These are phyloP conservation scores for Clohesyomyces aquaticus DNA, from an alignment of 495 filamentous ascomycete genomes.

Conservation along the genomic window DNA sequence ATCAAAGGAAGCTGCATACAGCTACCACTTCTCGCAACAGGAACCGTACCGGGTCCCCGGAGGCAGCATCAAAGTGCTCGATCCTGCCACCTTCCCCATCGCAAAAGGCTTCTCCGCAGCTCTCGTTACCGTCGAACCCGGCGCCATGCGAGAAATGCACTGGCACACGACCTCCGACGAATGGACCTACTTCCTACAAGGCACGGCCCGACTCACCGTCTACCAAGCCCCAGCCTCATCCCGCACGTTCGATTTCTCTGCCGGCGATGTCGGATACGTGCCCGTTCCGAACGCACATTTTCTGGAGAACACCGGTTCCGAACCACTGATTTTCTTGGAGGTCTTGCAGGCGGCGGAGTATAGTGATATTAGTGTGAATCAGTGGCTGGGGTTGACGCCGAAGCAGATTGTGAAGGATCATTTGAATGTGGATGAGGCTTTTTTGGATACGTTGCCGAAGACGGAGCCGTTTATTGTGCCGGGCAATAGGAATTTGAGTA, in stretches of 20 bases:
- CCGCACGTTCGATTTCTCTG: conserved; percentile 72
- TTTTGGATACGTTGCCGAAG: conserved; percentile 38
- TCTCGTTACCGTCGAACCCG: conserved; percentile 64
- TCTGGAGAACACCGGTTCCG: conserved; percentile 71
- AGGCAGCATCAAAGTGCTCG: conserved; percentile 64
- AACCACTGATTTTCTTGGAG: conserved; percentile 69
- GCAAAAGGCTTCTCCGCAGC: conserved; percentile 65
- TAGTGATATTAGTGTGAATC: conserved; percentile 64
- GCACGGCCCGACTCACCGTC: conserved; percentile 68
- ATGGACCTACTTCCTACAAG: conserved; percentile 75
- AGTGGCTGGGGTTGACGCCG: conserved; percentile 70
- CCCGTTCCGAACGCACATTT: conserved; percentile 67
- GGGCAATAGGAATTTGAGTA: conserved; percentile 36
- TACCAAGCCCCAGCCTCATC: conserved; percentile 61
- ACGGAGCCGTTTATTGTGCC: conserved; percentile 41
- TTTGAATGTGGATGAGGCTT: conserved; percentile 28
- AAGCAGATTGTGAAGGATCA: conserved; percentile 56
- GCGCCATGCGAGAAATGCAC: conserved; percentile 76
- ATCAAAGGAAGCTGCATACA: conserved; percentile 58
- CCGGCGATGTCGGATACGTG: conserved; percentile 75
- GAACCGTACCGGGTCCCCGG: conserved; percentile 59
- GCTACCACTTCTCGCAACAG: conserved; percentile 69
- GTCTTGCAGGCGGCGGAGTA: conserved; percentile 69
- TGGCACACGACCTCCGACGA: conserved; percentile 77
- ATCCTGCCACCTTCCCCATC: conserved; percentile 66